Evolutionary conservation across 495 filamentous ascomycete species (phyloP).

Genomic region (Lasiosphaeriaceae sp.): DNA sequence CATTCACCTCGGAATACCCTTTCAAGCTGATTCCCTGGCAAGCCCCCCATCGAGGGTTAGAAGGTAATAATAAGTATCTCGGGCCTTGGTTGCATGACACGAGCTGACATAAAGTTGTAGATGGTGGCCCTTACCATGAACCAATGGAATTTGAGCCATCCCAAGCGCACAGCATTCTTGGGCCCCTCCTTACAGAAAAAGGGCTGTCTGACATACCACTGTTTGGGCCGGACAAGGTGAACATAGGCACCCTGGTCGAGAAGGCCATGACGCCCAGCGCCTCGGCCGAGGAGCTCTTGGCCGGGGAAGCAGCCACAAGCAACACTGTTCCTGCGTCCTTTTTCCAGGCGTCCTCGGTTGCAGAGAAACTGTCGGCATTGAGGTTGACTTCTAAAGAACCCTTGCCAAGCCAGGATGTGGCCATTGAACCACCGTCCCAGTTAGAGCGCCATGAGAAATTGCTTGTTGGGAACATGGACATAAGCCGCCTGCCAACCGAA

Average conservation of each 20-base stretch:
- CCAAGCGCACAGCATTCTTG: conserved; percentile 39
- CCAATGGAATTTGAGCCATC: conserved; percentile 44
- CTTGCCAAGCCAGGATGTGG: neutral
- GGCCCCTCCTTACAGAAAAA: conserved; percentile 39
- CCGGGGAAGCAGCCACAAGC: conserved; percentile 23
- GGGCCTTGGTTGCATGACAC: neutral
- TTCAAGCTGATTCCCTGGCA: conserved; percentile 48
- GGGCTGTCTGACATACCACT: conserved; percentile 38
- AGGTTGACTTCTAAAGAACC: conserved; percentile 26
- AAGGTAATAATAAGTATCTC: too few species aligned
- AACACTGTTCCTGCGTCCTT: conserved; percentile 24
- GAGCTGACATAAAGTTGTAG: conserved; percentile 26
- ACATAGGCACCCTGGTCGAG: conserved; percentile 30
- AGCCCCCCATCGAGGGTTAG: conserved; percentile 40
- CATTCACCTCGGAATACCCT: conserved; percentile 46
- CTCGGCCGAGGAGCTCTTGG: conserved; percentile 21
- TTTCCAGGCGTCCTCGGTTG: conserved; percentile 26
- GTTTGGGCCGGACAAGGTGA: conserved; percentile 40
- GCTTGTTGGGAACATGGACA: conserved; percentile 45
- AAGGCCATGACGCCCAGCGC: conserved; percentile 21
- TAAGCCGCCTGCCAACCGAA: conserved; percentile 29
- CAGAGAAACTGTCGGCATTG: conserved; percentile 37
- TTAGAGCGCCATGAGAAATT: conserved; percentile 42
- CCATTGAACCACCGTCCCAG: conserved; percentile 31
- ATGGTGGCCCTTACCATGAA: conserved; percentile 38